Evolutionary conservation across 768 basidiomycete species (phyloP).

Genomic region (Serendipita sp.): DNA sequence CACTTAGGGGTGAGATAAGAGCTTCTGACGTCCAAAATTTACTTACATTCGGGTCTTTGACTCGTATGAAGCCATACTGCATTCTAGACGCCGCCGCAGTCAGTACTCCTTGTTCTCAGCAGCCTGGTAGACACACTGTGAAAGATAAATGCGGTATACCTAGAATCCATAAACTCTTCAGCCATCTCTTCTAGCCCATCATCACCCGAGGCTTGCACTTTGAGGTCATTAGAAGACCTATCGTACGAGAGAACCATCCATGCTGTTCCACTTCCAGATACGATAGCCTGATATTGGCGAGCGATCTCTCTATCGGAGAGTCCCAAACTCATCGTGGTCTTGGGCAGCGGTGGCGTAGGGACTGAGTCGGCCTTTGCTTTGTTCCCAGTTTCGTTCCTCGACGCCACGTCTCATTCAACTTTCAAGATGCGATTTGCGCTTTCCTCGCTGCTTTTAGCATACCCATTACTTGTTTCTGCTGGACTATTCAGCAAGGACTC

Average conservation of each 20-base stretch:
- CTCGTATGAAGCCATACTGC: slow-evolving; percentile 81
- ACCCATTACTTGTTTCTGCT: slow-evolving; percentile 32
- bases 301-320: slow-evolving; percentile 30
- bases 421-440: neutral
- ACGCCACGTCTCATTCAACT: neutral
- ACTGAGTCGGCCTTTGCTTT: neutral
- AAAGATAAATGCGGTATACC: slow-evolving; percentile 30
- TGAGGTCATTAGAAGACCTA: slow-evolving; percentile 68
- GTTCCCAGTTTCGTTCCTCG: neutral
- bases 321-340: neutral
- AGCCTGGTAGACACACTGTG: slow-evolving; percentile 3
- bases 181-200: slow-evolving; percentile 83
- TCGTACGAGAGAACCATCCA: slow-evolving; percentile 74
- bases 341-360: neutral
- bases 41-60: slow-evolving; percentile 70
- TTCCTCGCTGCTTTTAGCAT: neutral
- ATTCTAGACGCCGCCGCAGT: slow-evolving; percentile 36
- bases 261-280: slow-evolving; percentile 50
- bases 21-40: neutral
- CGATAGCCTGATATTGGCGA: slow-evolving; percentile 58
- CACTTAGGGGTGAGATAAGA: neutral
- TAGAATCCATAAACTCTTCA: slow-evolving; percentile 90
- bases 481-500: slow-evolving; percentile 37
- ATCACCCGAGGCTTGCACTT: slow-evolving; percentile 69
- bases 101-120: neutral